A percentile compares a stretch with the other conserved stretches of the same genome.
Evolutionary conservation across 306 rosid genomes (phyloP).

Genomic region (Ochetophila trinervis): DNA sequence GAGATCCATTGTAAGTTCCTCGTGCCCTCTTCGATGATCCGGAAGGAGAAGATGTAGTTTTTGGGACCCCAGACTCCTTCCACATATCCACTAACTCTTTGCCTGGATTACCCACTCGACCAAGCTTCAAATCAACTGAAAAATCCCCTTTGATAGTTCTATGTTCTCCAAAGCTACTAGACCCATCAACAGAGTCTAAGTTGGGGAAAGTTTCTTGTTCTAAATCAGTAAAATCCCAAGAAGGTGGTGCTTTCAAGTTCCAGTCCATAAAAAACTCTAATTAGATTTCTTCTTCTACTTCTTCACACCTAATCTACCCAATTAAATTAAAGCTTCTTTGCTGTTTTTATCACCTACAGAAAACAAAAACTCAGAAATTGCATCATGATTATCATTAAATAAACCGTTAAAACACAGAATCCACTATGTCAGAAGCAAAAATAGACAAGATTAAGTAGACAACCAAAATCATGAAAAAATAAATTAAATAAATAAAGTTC

Average conservation of each 20-base stretch:
- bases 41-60: constrained; percentile 44
- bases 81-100: constrained; percentile 32
- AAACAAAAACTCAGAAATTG: constrained; percentile 13
- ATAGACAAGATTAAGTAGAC: not conserved
- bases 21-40: constrained; percentile 80
- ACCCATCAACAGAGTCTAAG: constrained; percentile 50
- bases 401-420: not conserved
- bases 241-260: constrained; percentile 68
- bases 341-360: constrained; percentile 27
- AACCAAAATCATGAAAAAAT: not conserved
- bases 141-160: constrained; percentile 48
- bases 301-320: constrained; percentile 7
- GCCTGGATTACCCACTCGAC: constrained; percentile 55
- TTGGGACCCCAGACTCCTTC: constrained; percentile 49
- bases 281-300: constrained; percentile 1
- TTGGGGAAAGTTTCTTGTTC: constrained; percentile 48
- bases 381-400: constrained; percentile 17
- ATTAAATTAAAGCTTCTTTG: constrained; percentile 21
- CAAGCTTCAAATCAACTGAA: constrained; percentile 92
- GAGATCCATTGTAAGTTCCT: constrained; percentile 52
- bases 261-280: constrained; percentile 67
- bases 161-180: constrained; percentile 52
- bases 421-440: constrained; percentile 8
- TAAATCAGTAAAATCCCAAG: constrained; percentile 77
- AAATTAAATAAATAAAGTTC: too few species aligned